Evolutionary conservation across 495 filamentous ascomycete genomes (phyloP).

Genomic region (Coniosporium apollinis): DNA sequence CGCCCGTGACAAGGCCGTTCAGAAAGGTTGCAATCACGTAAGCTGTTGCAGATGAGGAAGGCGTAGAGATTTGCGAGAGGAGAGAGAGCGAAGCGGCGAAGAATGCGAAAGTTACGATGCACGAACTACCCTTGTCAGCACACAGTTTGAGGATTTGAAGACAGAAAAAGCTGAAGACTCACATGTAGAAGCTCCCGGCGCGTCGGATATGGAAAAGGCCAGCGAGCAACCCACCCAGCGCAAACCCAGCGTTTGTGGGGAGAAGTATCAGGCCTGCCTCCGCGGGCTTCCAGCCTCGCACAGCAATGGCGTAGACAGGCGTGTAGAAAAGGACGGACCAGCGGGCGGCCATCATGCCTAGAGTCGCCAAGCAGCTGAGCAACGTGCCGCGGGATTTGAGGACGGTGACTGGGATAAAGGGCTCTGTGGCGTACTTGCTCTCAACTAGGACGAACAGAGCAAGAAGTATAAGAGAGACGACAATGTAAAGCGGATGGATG

Average conservation of each 20-base stretch:
- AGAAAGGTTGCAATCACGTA: constrained; percentile 42
- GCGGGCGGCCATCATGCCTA: constrained; percentile 57
- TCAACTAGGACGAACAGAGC: constrained; percentile 45
- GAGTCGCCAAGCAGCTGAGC: constrained; percentile 48
- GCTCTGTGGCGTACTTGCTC: constrained; percentile 35
- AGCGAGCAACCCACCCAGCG: constrained; percentile 46
- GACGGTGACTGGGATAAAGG: constrained; percentile 52
- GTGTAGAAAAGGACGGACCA: constrained; percentile 66
- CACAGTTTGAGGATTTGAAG: constrained; percentile 1
- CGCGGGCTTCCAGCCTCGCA: constrained; percentile 46
- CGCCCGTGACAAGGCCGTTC: constrained; percentile 53
- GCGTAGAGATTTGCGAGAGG: constrained; percentile 34
- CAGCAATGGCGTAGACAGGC: constrained; percentile 56
- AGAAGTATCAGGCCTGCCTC: constrained; percentile 53
- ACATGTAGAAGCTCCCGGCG: constrained; percentile 45
- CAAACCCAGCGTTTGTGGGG: constrained; percentile 63
- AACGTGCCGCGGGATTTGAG: constrained; percentile 46
- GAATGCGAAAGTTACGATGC: constrained; percentile 33
- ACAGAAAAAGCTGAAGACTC: constrained; percentile 8
- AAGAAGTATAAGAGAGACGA: constrained; percentile 36
- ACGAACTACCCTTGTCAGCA: constrained; percentile 23
- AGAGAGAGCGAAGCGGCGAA: constrained; percentile 35
- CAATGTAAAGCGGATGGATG: constrained; percentile 39
- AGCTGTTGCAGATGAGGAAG: constrained; percentile 23
- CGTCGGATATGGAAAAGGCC: constrained; percentile 56